These are phyloP conservation scores for Stephania yunnanensis DNA, from an alignment of 164 flowering plant genomes.

Conservation along the genomic window DNA sequence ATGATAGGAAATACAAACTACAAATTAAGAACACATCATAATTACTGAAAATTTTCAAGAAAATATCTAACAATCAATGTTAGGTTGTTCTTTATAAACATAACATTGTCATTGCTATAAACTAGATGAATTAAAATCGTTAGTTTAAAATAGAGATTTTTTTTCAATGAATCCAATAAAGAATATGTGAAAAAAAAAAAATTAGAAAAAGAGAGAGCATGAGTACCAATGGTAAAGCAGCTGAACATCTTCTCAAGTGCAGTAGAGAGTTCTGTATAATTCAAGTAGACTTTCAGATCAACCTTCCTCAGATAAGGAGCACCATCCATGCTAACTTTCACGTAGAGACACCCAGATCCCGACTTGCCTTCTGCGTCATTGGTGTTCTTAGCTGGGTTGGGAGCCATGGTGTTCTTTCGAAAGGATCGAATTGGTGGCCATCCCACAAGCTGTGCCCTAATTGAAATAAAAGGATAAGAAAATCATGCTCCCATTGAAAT, in stretches of 20 bases:
- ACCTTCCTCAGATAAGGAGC: constrained; percentile 89
- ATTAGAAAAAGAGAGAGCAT: no score
- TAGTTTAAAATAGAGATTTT: background rate
- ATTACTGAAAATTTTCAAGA: background rate
- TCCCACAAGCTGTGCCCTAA: constrained; percentile 86
- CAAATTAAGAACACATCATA: background rate
- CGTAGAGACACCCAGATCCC: constrained; percentile 55
- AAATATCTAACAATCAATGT: background rate
- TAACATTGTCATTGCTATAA: background rate
- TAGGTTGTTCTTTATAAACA: no score
- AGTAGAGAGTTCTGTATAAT: constrained; percentile 62
- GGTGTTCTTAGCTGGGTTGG: constrained; percentile 35
- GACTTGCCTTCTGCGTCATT: constrained; percentile 40
- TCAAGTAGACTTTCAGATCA: constrained; percentile 52
- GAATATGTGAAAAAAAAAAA: background rate
- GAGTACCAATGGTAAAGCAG: constrained; percentile 72
- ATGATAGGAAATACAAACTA: background rate
- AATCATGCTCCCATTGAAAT: background rate
- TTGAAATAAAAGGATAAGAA: background rate
- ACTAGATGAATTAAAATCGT: background rate
- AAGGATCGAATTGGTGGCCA: constrained; percentile 94
- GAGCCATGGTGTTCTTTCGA: constrained; percentile 75
- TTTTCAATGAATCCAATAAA: background rate
- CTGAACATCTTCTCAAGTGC: constrained; percentile 89
- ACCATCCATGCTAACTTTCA: constrained; percentile 92